Conservation (phyloP, 2,329 filamentous ascomycete species). For the Phialophora macrospora region DNA sequence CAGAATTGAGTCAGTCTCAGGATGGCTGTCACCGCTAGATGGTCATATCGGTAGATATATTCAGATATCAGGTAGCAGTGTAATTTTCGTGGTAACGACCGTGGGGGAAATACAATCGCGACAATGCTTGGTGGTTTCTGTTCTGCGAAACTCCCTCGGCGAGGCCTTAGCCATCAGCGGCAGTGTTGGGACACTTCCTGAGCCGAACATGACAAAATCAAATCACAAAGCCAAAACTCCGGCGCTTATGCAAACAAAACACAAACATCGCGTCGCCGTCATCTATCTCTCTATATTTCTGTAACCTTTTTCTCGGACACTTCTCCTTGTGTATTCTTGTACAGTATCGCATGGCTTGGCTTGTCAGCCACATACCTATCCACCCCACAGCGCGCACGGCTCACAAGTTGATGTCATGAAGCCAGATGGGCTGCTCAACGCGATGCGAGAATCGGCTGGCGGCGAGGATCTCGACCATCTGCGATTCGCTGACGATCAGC, state of each 20-base stretch:
- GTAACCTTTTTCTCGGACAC: background rate
- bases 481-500: slow-evolving; percentile 51
- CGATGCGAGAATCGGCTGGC: slow-evolving; percentile 54
- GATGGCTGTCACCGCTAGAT: background rate
- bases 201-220: background rate
- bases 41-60: background rate
- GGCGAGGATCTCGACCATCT: slow-evolving; percentile 55
- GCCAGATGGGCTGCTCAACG: slow-evolving; percentile 53
- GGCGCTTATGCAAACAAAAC: background rate
- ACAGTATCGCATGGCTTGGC: background rate
- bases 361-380: too few species aligned
- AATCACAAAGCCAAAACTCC: background rate
- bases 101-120: background rate
- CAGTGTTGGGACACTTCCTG: background rate
- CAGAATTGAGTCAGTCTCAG: background rate
- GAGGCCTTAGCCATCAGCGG: background rate
- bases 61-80: background rate
- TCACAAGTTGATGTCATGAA: slow-evolving; percentile 53
- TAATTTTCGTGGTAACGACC: slow-evolving; percentile 10
- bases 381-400: background rate
- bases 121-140: slow-evolving; percentile 9
- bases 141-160: background rate
- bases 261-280: background rate
- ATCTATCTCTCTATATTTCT: background rate
- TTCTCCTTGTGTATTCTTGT: background rate